Conservation (phyloP, 495 filamentous ascomycete species). For the Penicillium goetzii region DNA sequence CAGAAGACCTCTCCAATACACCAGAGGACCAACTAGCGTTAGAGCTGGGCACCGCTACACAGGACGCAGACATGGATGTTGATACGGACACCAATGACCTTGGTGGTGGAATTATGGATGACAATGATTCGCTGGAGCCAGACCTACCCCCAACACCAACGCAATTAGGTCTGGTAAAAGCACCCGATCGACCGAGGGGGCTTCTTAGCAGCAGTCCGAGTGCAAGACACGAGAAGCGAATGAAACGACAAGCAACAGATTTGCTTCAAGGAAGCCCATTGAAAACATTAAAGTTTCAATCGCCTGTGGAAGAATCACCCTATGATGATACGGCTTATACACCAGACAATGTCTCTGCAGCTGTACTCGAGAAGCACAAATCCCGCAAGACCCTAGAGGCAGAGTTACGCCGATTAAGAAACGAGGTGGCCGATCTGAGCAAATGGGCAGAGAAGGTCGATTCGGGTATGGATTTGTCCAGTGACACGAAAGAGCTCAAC, state of each 20-base stretch:
- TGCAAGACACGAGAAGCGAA: conserved; percentile 35
- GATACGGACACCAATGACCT: conserved; percentile 22
- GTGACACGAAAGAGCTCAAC: conserved; percentile 23
- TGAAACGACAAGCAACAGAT: conserved; percentile 33
- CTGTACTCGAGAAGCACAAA: conserved; percentile 36
- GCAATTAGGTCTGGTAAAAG: conserved; percentile 57
- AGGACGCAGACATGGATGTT: conserved; percentile 23
- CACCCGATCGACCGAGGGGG: conserved; percentile 40
- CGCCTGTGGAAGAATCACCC: conserved; percentile 19
- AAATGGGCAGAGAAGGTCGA: conserved; percentile 38
- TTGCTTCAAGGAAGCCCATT: conserved; percentile 36
- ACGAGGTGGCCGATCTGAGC: conserved; percentile 45
- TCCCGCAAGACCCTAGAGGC: conserved; percentile 35
- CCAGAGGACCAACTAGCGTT: conserved; percentile 47
- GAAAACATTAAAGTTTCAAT: conserved; percentile 32
- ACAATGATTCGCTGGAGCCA: conserved; percentile 56
- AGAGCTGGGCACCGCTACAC: conserved; percentile 44
- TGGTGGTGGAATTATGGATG: conserved; percentile 33
- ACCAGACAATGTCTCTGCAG: conserved; percentile 28
- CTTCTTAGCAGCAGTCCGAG: conserved; percentile 51
- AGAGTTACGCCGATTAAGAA: conserved; percentile 39
- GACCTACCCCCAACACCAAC: conserved; percentile 74
- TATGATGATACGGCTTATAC: conserved; percentile 10
- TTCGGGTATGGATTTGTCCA: conserved; percentile 25
- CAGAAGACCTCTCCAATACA: conserved; percentile 30